Percentiles rank a stretch among this genome's conserved stretches.
Evolutionary conservation across 345 rosid genomes (phyloP).

Genomic region (Eucalyptus cloeziana): DNA sequence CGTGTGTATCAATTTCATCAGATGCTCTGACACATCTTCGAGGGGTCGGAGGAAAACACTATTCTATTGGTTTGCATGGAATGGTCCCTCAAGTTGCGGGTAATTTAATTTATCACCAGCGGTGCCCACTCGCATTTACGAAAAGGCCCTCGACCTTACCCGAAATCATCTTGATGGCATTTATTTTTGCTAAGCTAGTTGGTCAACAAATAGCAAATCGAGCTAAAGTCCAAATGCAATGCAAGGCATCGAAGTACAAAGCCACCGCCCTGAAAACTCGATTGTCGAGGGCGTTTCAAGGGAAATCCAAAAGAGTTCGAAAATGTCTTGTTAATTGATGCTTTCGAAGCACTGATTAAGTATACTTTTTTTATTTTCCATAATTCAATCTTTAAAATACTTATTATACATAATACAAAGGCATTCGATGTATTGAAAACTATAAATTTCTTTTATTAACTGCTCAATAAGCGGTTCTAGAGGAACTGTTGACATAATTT

Average conservation of each 20-base stretch:
- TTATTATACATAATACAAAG: accelerated
- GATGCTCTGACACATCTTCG: background rate
- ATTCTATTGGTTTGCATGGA: background rate
- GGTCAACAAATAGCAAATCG: background rate
- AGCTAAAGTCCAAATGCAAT: background rate
- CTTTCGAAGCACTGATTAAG: accelerated
- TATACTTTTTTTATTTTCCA: accelerated
- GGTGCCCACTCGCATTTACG: background rate
- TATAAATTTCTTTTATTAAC: background rate
- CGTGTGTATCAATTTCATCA: background rate
- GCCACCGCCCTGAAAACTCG: background rate
- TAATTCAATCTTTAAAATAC: background rate
- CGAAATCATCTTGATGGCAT: accelerated
- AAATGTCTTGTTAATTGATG: accelerated
- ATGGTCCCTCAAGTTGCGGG: background rate
- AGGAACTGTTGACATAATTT: background rate
- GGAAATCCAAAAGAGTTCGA: accelerated
- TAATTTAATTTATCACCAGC: background rate
- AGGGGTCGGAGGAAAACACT: background rate
- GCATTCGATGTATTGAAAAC: accelerated
- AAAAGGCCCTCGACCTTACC: background rate
- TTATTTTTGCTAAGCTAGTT: background rate
- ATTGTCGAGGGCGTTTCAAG: background rate
- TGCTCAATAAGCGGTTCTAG: background rate
- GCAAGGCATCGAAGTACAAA: background rate